Percentiles rank a stretch among this genome's conserved stretches.
Evolutionary conservation across 805 yeast genomes (phyloP).

Genomic region (Zygosaccharomyces kombuchaensis): DNA sequence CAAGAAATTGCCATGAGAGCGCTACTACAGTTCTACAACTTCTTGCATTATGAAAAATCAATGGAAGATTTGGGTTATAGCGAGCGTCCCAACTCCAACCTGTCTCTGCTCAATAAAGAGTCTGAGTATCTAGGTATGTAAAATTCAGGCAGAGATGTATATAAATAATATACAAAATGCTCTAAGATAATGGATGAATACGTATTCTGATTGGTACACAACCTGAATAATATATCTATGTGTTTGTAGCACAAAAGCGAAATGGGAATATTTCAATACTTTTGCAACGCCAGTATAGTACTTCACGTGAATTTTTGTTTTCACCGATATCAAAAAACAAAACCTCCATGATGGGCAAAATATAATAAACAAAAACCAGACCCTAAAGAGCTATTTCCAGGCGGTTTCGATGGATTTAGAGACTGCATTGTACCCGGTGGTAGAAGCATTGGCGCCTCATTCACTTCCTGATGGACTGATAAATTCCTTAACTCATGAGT

Average conservation of each 20-base stretch:
- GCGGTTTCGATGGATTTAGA: conserved; percentile 23
- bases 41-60: conserved; percentile 47
- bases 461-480: conserved; percentile 18
- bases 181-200: background rate
- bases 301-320: conserved; percentile 1
- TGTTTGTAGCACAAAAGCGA: background rate
- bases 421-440: conserved; percentile 17
- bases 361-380: conserved; percentile 1
- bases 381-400: background rate
- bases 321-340: background rate
- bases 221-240: no score
- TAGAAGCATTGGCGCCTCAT: conserved; percentile 28
- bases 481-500: conserved; percentile 17
- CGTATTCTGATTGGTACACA: background rate
- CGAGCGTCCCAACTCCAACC: conserved; percentile 34
- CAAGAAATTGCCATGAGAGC: conserved; percentile 84
- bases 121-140: conserved; percentile 36
- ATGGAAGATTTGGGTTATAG: conserved; percentile 56
- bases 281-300: background rate
- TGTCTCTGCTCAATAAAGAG: conserved; percentile 39
- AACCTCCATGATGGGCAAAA: background rate
- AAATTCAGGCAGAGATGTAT: background rate
- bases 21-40: conserved; percentile 70
- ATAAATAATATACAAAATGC: background rate
- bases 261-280: background rate